A percentile compares a stretch with the other conserved stretches of the same genome.
phyloP scores from a whole-genome alignment of 352 stramenopile genomes.

The Phytophthora pseudosyringae region DNA sequence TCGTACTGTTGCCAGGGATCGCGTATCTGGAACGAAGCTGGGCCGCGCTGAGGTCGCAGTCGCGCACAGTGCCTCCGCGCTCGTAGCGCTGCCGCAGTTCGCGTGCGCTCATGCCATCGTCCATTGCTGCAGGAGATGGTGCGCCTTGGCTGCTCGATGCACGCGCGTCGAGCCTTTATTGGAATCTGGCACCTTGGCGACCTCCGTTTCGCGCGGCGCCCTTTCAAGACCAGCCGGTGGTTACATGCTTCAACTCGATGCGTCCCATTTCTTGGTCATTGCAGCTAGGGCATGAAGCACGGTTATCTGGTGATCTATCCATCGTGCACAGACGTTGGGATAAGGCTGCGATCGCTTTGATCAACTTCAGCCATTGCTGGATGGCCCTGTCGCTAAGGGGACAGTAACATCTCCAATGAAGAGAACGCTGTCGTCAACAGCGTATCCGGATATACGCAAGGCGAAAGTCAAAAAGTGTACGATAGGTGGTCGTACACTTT shows the following conservation, averaged over 20 bases:
- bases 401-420: too few species aligned
- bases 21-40: conserved; percentile 82
- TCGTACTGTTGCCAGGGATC: conserved; percentile 84
- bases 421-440: too few species aligned
- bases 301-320: too few species aligned
- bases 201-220: conserved; percentile 17
- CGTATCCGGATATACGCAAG: too few species aligned
- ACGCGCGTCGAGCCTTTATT: conserved; percentile 4
- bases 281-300: neutral
- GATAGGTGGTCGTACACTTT: too few species aligned
- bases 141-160: conserved; percentile 10
- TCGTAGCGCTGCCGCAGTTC: conserved; percentile 81
- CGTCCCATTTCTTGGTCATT: conserved; percentile 1
- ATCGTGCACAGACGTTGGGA: too few species aligned
- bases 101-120: conserved; percentile 71
- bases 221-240: conserved; percentile 18
- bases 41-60: conserved; percentile 79
- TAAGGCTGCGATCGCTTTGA: too few species aligned
- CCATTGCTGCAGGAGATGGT: conserved; percentile 28
- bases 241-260: conserved; percentile 3
- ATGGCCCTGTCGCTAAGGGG: too few species aligned
- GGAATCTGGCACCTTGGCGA: neutral
- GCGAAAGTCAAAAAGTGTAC: too few species aligned
- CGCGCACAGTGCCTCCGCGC: conserved; percentile 71
- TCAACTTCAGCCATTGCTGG: too few species aligned